A percentile compares a stretch with the other conserved stretches of the same genome.
Evolutionary conservation across 768 basidiomycete genomes (phyloP).

Genomic region (Astraeus odoratus): DNA sequence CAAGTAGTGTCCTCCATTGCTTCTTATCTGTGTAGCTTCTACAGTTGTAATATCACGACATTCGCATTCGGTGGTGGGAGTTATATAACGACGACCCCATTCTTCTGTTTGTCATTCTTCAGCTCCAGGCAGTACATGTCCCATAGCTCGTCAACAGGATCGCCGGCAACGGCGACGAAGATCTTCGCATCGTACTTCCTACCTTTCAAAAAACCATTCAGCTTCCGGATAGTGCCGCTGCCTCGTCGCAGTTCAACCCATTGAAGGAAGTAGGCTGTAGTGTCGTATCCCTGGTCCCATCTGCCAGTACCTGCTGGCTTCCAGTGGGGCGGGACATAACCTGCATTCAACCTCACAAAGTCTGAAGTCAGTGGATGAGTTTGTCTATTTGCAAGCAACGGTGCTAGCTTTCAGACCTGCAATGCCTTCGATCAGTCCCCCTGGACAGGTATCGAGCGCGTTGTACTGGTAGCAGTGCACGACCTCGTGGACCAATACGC

Average conservation of each 20-base stretch:
- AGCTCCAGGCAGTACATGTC: conserved; percentile 41
- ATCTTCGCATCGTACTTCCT: conserved; percentile 42
- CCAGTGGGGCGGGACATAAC: conserved; percentile 68
- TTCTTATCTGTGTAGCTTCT: conserved; percentile 16
- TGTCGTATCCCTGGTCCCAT: conserved; percentile 76
- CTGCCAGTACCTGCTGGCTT: conserved; percentile 34
- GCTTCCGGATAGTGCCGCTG: conserved; percentile 44
- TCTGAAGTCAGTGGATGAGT: conserved; percentile 34
- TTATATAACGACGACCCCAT: neutral
- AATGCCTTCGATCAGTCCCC: conserved; percentile 72
- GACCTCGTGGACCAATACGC: conserved; percentile 69
- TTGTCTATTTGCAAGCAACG: neutral
- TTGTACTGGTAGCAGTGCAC: conserved; percentile 77
- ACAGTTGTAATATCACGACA: conserved; percentile 14
- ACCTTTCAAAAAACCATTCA: conserved; percentile 51
- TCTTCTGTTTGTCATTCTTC: conserved; percentile 6
- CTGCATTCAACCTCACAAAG: conserved; percentile 59
- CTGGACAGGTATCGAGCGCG: conserved; percentile 51
- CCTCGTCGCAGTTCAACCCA: conserved; percentile 55
- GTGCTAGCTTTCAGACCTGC: conserved; percentile 43
- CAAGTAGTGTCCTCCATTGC: conserved; percentile 6
- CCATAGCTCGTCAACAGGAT: conserved; percentile 53
- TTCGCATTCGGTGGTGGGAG: conserved; percentile 4
- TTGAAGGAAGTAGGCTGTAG: conserved; percentile 68
- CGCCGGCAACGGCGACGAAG: conserved; percentile 48